Percentiles rank a stretch among this genome's conserved stretches.
phyloP scores from a whole-genome alignment of 305 asterid genomes.

The Nicotiana rustica region DNA sequence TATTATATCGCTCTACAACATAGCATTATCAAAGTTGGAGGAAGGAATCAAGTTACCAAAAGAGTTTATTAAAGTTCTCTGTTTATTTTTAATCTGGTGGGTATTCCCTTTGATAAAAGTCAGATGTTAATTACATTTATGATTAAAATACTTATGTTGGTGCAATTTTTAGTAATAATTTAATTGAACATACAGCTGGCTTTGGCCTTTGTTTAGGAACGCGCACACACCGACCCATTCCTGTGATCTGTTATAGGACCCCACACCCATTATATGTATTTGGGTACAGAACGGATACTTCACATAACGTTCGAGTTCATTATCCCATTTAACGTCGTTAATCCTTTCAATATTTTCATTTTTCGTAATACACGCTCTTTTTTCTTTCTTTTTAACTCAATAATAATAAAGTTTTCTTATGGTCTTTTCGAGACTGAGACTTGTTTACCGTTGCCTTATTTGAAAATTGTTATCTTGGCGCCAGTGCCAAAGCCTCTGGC shows the following conservation, averaged over 20 bases:
- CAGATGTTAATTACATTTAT: background rate
- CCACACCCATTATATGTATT: conserved; percentile 28
- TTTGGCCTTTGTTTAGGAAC: conserved; percentile 13
- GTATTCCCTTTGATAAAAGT: background rate
- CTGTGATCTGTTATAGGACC: conserved; percentile 35
- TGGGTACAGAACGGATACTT: conserved; percentile 15
- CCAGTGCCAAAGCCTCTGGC: background rate
- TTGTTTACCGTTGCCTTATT: conserved; percentile 29
- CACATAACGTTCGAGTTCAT: background rate
- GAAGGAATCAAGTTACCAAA: background rate
- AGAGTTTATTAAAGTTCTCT: background rate
- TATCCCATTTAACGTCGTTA: conserved; percentile 29
- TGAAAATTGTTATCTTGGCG: background rate
- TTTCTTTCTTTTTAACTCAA: background rate
- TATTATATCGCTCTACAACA: background rate
- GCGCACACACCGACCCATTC: conserved; percentile 40
- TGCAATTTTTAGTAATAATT: background rate
- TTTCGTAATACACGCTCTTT: background rate
- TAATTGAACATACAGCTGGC: conserved; percentile 37
- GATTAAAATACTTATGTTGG: background rate
- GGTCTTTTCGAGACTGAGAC: conserved; percentile 26
- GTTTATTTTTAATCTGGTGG: background rate
- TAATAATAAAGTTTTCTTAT: background rate
- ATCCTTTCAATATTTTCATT: background rate
- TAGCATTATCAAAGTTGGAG: background rate